A percentile compares a stretch with the other conserved stretches of the same genome.
phyloP scores from a whole-genome alignment of 345 rosid genomes.

The Noccaea bulbosa region DNA sequence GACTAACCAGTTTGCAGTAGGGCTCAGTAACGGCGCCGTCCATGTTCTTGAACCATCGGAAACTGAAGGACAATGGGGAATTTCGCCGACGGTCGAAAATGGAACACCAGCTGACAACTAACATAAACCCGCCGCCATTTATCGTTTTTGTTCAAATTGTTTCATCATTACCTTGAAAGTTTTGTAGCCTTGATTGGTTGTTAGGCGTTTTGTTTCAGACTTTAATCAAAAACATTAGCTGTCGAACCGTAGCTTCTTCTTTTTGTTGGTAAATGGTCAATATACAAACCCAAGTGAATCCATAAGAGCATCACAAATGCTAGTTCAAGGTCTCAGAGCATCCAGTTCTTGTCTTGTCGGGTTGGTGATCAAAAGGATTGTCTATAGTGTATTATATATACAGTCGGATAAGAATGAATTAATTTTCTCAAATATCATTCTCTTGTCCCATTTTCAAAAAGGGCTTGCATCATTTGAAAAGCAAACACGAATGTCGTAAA shows the following conservation, averaged over 20 bases:
- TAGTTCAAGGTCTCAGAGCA: too few relatives aligned
- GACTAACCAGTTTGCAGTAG: slow-evolving; percentile 80
- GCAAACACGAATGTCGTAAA: background rate
- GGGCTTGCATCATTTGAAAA: background rate
- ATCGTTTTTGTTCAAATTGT: background rate
- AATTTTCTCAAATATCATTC: too few relatives aligned
- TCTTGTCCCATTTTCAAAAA: too few relatives aligned
- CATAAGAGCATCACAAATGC: background rate
- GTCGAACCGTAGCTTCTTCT: background rate
- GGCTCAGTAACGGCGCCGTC: slow-evolving; percentile 73
- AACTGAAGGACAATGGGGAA: slow-evolving; percentile 86
- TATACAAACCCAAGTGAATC: slow-evolving; percentile 9
- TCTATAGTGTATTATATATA: too few relatives aligned
- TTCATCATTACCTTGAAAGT: slow-evolving; percentile 17
- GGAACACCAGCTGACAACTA: slow-evolving; percentile 61
- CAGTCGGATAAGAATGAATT: too few relatives aligned
- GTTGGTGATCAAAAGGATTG: slow-evolving; percentile 23
- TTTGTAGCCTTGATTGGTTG: slow-evolving; percentile 22
- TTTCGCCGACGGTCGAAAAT: slow-evolving; percentile 72
- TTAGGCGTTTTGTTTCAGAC: slow-evolving; percentile 8
- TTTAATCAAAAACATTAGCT: background rate
- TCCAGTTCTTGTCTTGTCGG: too few relatives aligned
- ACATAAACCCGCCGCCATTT: slow-evolving; percentile 12
- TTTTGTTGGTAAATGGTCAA: background rate
- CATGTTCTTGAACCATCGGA: slow-evolving; percentile 72